These are phyloP conservation scores for Cladobotryum mycophilum DNA, from an alignment of 2,329 filamentous ascomycete genomes.

Conservation along the genomic window DNA sequence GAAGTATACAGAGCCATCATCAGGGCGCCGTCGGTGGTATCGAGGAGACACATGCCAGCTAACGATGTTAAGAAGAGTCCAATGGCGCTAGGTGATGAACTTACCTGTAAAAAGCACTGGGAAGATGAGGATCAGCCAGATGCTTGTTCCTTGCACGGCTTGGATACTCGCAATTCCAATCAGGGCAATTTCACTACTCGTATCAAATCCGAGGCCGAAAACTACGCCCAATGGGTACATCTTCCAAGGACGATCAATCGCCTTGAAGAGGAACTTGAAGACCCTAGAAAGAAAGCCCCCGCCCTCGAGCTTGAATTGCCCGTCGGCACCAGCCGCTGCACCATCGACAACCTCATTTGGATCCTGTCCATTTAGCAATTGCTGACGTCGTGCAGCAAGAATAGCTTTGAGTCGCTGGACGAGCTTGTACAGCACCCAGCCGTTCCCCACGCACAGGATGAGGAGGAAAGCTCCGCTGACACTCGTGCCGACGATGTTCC, in stretches of 20 bases:
- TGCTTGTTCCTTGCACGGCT: conserved; percentile 74
- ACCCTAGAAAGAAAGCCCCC: conserved; percentile 67
- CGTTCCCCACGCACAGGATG: conserved; percentile 74
- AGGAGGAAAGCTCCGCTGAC: conserved; percentile 81
- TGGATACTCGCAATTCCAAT: conserved; percentile 86
- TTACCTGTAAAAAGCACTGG: conserved; percentile 79
- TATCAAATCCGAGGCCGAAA: conserved; percentile 92
- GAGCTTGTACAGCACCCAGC: conserved; percentile 76
- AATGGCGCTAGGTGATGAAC: conserved; percentile 13
- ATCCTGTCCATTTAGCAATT: conserved; percentile 21
- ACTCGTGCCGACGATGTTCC: conserved; percentile 82
- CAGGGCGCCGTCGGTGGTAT: conserved; percentile 85
- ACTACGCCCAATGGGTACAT: conserved; percentile 89
- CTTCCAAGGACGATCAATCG: conserved; percentile 78
- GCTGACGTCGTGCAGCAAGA: conserved; percentile 33
- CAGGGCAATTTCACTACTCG: conserved; percentile 87
- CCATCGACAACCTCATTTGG: conserved; percentile 20
- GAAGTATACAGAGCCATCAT: conserved; percentile 94
- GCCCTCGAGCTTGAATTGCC: conserved; percentile 63
- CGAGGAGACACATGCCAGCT: conserved; percentile 92
- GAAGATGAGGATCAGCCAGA: conserved; percentile 93
- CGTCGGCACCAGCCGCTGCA: conserved; percentile 28
- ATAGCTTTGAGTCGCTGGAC: conserved; percentile 60
- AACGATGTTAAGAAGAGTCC: not conserved
- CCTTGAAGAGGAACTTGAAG: conserved; percentile 68